A percentile compares a stretch with the other conserved stretches of the same genome.
These are phyloP conservation scores for Conticribra weissflogii DNA, from an alignment of 108 stramenopile species.

Conservation along the genomic window DNA sequence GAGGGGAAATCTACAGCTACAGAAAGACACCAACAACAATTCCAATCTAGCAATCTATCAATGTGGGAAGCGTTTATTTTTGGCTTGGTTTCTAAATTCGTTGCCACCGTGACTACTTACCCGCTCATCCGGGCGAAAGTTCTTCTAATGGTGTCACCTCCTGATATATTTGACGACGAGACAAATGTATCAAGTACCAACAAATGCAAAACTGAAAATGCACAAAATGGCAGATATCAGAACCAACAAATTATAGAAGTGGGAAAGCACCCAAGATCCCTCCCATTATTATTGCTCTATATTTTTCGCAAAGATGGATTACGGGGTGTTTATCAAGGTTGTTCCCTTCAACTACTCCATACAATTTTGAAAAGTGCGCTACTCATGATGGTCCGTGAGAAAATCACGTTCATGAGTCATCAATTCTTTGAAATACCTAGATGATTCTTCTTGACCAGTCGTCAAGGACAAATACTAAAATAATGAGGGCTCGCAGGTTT, in stretches of 20 bases:
- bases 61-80: conserved; percentile 78
- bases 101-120: conserved; percentile 93
- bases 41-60: conserved; percentile 19
- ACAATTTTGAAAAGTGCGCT: conserved; percentile 83
- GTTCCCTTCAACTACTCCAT: conserved; percentile 77
- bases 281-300: conserved; percentile 37
- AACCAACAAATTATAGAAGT: no score
- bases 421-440: conserved; percentile 22
- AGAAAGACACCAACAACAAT: background rate
- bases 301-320: conserved; percentile 61
- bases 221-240: background rate
- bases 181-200: background rate
- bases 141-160: conserved; percentile 76
- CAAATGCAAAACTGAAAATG: background rate
- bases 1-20: background rate
- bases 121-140: conserved; percentile 95
- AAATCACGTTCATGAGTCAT: conserved; percentile 52
- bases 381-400: conserved; percentile 83
- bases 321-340: conserved; percentile 76
- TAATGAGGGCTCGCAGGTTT: no score
- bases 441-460: conserved; percentile 1
- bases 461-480: background rate
- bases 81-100: conserved; percentile 81
- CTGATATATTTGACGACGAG: conserved; percentile 13
- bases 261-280: conserved; percentile 30